Evolutionary conservation across 2,329 filamentous ascomycete species (phyloP).

Genomic region (Intubia oerlemansii): DNA sequence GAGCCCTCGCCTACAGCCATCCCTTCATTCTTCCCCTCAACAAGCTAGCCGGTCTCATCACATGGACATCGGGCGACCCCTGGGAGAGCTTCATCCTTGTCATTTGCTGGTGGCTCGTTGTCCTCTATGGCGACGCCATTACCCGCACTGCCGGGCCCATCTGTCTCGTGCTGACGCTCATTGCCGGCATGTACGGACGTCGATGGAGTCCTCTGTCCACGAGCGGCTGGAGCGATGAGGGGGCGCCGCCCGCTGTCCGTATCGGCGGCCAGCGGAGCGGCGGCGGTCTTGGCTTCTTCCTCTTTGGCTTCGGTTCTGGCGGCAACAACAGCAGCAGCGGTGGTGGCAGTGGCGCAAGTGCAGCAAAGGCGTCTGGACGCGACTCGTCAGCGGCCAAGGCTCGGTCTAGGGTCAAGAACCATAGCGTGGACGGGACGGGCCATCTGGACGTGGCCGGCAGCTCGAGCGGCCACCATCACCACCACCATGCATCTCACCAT

Average conservation of each 20-base stretch:
- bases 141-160: constrained; percentile 67
- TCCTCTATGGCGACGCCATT: constrained; percentile 72
- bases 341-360: too few relatives aligned
- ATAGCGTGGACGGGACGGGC: constrained; percentile 11
- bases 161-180: constrained; percentile 56
- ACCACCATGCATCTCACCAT: constrained; percentile 17
- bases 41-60: constrained; percentile 62
- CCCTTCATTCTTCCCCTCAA: constrained; percentile 84
- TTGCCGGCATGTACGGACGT: constrained; percentile 79
- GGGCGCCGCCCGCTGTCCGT: constrained; percentile 11
- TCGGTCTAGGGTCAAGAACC: constrained; percentile 8
- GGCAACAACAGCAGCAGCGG: constrained; percentile 18
- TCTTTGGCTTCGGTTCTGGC: constrained; percentile 63
- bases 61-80: constrained; percentile 82
- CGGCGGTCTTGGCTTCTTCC: constrained; percentile 10
- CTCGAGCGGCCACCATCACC: constrained; percentile 5
- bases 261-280: constrained; percentile 28
- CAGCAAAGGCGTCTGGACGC: constrained; percentile 8
- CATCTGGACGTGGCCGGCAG: too few relatives aligned
- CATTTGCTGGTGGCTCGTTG: constrained; percentile 63
- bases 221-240: constrained; percentile 44
- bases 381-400: constrained; percentile 7
- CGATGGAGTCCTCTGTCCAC: constrained; percentile 81
- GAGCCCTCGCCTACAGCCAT: constrained; percentile 86
- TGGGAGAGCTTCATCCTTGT: constrained; percentile 95